phyloP scores from a whole-genome alignment of 2,329 filamentous ascomycete species.

The Trichoderma lentiforme region DNA sequence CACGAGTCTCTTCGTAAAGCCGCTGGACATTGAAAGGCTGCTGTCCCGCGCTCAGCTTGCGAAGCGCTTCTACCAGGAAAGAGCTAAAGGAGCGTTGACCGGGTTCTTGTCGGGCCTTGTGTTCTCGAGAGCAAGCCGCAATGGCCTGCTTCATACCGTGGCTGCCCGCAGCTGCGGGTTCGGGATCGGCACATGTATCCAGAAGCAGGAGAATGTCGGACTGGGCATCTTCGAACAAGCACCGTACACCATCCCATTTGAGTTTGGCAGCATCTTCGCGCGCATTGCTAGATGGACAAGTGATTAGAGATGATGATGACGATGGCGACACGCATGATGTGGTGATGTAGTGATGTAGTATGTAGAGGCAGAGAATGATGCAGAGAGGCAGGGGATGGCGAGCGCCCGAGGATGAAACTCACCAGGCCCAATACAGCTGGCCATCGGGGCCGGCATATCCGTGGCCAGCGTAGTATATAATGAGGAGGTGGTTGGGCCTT shows the following conservation, averaged over 20 bases:
- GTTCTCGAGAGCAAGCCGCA: slow-evolving; percentile 55
- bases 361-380: slow-evolving; percentile 14
- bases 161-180: slow-evolving; percentile 48
- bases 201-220: slow-evolving; percentile 62
- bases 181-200: slow-evolving; percentile 58
- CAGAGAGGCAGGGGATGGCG: slow-evolving; percentile 1
- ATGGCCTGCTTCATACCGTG: slow-evolving; percentile 61
- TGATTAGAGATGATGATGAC: not conserved
- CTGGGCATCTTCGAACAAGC: slow-evolving; percentile 59
- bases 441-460: slow-evolving; percentile 57
- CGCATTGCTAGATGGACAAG: slow-evolving; percentile 44
- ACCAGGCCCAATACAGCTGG: slow-evolving; percentile 66
- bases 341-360: slow-evolving; percentile 35
- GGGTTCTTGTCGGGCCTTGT: slow-evolving; percentile 41
- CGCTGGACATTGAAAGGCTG: slow-evolving; percentile 55
- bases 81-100: slow-evolving; percentile 55
- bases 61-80: slow-evolving; percentile 53
- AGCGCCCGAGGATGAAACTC: slow-evolving; percentile 33
- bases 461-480: slow-evolving; percentile 63
- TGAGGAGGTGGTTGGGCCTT: slow-evolving; percentile 56
- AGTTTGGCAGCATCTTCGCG: slow-evolving; percentile 58
- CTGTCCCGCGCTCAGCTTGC: slow-evolving; percentile 46
- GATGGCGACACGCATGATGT: slow-evolving; percentile 28
- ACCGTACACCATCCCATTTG: slow-evolving; percentile 62
- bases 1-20: slow-evolving; percentile 54